Evolutionary conservation across 371 early-diverging fungal genomes (phyloP), one percentile per base, ranked within the genome.

Genomic region (Circinella umbellata): DNA sequence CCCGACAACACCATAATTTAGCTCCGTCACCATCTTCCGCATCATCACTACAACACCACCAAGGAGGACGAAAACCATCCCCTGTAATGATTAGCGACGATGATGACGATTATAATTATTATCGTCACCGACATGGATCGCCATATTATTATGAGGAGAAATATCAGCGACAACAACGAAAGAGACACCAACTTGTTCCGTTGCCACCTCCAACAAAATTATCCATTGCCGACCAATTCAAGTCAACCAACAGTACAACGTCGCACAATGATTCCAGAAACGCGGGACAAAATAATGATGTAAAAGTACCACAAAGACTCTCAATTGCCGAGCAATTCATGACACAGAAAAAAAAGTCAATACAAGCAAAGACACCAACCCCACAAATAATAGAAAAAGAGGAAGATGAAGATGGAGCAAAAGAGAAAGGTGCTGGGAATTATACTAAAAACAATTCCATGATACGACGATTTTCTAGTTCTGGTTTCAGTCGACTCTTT

Each of bases 251-350:
- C n/a, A 57, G 35, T 34, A 14, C 9, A 35, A 15, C 4, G 15
- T 15, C 8, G 51, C 51, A 51, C 47, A 51, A 51, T 51, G 51
- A 15, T 15, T 27, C 15, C 35, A 35, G 37, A 35, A 59, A 15
- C 37, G 34, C 15, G 13, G 36, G 4, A 61, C 15, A 35, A 13
- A 36, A n/a, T 8, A 14, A 61, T 14, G 38, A 37, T 15, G 38
- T 17, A 38, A 15, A 8, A 38, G 9, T 11, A 42, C 1, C 54
- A n/a, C 35, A 18, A 53, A 69, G 69, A 46, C 55, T 73, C 20
- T 69, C 69, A 3, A 73, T 73, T 55, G 73, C 73, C 34, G 73
- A 69, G 20, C 73, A 66, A 49, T 73, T 73, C 18, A 66, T 73
- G 69, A 53, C 67, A 11, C 64, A 36, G 49, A 70, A 36, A 36